Conservation (phyloP, 805 yeast genomes). For the Candida michaelii region DNA sequence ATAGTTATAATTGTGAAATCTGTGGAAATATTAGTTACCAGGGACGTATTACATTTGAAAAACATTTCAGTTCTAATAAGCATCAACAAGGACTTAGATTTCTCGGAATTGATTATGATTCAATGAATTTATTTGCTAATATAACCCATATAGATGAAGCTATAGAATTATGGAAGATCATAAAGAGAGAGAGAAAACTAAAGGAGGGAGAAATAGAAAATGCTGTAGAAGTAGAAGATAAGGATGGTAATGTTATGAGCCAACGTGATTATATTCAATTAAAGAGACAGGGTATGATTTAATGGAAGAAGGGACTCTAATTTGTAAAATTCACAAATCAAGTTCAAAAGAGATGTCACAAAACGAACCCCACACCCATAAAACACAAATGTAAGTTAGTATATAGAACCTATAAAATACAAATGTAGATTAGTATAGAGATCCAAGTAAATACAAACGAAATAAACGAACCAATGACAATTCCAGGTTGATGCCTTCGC, state of each 20-base stretch:
- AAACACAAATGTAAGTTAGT: neutral
- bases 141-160: conserved; percentile 72
- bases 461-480: too few relatives aligned
- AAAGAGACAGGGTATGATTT: conserved; percentile 82
- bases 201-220: conserved; percentile 47
- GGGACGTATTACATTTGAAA: conserved; percentile 70
- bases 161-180: conserved; percentile 48
- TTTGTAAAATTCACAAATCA: neutral
- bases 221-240: conserved; percentile 84
- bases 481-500: too few relatives aligned
- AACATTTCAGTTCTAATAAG: conserved; percentile 69
- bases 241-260: conserved; percentile 89
- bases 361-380: neutral
- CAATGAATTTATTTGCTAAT: conserved; percentile 52
- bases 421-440: too few relatives aligned
- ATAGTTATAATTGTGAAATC: conserved; percentile 74
- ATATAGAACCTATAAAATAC: too few relatives aligned
- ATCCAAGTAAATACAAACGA: too few relatives aligned
- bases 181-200: conserved; percentile 37
- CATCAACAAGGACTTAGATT: conserved; percentile 75
- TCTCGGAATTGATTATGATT: conserved; percentile 63
- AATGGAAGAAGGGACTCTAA: conserved; percentile 8
- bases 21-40: conserved; percentile 74
- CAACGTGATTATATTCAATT: conserved; percentile 79
- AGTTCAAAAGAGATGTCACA: neutral